These are phyloP conservation scores for Venturia aucupariae DNA, from an alignment of 2,329 filamentous ascomycete species.

Conservation along the genomic window DNA sequence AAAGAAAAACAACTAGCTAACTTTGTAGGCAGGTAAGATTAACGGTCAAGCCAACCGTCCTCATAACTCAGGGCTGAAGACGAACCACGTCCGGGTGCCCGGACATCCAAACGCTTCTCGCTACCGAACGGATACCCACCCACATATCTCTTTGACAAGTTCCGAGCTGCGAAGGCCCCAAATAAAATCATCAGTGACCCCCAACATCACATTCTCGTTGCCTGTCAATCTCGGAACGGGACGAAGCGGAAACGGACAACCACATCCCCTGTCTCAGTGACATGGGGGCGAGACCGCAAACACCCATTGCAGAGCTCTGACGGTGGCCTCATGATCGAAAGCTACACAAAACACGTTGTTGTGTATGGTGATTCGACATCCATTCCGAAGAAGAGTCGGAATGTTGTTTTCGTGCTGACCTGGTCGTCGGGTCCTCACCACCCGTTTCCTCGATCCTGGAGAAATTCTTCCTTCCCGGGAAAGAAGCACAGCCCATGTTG, in stretches of 20 bases:
- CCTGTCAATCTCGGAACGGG: conserved; percentile 3
- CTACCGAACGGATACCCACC: neutral
- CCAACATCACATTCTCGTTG: neutral
- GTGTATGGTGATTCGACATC: neutral
- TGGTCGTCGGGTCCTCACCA: neutral
- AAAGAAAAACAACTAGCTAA: too few species aligned
- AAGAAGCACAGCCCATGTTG: neutral
- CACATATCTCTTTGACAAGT: neutral
- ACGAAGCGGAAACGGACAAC: neutral
- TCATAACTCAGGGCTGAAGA: neutral
- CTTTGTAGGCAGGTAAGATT: too few species aligned
- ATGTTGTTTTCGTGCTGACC: conserved; percentile 4
- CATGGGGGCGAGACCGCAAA: neutral
- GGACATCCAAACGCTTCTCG: neutral
- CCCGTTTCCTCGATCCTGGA: conserved; percentile 6
- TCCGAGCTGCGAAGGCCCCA: neutral
- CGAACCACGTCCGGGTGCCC: neutral
- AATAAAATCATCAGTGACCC: neutral
- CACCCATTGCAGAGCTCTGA: neutral
- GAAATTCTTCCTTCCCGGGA: neutral
- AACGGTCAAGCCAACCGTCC: neutral
- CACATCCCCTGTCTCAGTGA: neutral
- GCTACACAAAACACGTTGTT: neutral
- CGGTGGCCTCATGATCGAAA: neutral
- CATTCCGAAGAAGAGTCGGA: neutral